These are phyloP conservation scores for Nepenthes alata DNA, from an alignment of 179 eudicot species.

Conservation along the genomic window DNA sequence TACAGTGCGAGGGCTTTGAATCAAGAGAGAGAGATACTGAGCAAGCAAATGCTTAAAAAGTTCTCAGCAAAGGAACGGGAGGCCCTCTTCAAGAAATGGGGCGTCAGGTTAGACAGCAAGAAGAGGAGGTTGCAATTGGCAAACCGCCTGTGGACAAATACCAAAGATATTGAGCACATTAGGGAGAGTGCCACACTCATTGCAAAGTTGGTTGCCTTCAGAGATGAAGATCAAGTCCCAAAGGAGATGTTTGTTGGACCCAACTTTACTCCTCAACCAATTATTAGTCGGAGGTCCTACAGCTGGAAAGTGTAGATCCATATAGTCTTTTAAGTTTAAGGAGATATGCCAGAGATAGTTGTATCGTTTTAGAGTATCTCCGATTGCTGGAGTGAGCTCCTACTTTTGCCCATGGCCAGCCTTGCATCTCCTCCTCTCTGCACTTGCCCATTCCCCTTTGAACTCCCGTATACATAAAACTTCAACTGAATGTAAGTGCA, in stretches of 20 bases:
- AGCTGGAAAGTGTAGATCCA: constrained; percentile 26
- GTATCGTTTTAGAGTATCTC: too few relatives aligned
- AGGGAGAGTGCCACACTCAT: constrained; percentile 58
- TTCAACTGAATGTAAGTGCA: too few relatives aligned
- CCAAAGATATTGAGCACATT: constrained; percentile 53
- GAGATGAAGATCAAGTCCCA: constrained; percentile 34
- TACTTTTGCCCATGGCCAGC: too few relatives aligned
- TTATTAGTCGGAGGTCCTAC: constrained; percentile 28
- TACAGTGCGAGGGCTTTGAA: constrained; percentile 47
- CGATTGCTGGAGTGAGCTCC: too few relatives aligned
- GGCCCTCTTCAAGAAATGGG: constrained; percentile 49
- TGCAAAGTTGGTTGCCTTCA: constrained; percentile 56
- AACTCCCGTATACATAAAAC: too few relatives aligned
- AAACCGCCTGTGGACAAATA: constrained; percentile 43
- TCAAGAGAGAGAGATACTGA: constrained; percentile 62
- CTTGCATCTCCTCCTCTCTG: too few relatives aligned
- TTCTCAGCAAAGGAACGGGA: constrained; percentile 45
- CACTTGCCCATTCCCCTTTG: too few relatives aligned
- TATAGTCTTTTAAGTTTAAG: too few relatives aligned
- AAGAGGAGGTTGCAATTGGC: constrained; percentile 51
- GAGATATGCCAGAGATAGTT: too few relatives aligned
- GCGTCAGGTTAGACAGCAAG: constrained; percentile 49
- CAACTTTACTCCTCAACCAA: constrained; percentile 36
- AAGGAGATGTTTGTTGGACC: constrained; percentile 75
- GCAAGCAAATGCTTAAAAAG: constrained; percentile 49